Base-by-base conservation (phyloP, 345 rosid genomes). In the Gossypium ekmanianum region DNA sequence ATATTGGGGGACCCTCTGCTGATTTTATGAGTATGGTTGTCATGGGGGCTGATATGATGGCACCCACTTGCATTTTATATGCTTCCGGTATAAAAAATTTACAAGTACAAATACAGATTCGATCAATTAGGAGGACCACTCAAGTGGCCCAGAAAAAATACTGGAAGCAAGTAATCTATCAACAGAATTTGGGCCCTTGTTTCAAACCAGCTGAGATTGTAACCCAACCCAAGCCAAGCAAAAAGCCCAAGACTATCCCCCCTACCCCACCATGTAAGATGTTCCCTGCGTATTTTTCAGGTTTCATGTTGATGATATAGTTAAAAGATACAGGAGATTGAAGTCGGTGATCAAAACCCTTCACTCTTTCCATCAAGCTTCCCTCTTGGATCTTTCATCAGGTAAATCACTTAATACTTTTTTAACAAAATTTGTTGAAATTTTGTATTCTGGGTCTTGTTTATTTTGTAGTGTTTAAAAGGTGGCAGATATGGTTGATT, bases 251-350 rank as follows among this genome's bases (percentile, higher is more conserved):
- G 44, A 29, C 45, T 7, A 0, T 4, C 41, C 7, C 13, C 50
- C 68, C 8, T 7, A 17, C 68, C 68, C 50, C 68, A 41, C 26
- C 50, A n/a, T 64, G 50, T 9, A 41, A 64, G 68, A n/a, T 16
- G 68, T 41, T 64, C 68, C 50, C 41, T 41, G 68, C 68, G 50
- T 41, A 64, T n/a, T 64, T 41, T 41, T 64, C 24, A 41, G 48
- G 68, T 14, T 64, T 63, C 67, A 27, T 14, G 44, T 29, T 34
- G 50, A 41, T 63, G 48, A 63, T 63, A 39, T 63, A 34, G 67
- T 10, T 57, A 54, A 12, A 14, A 3, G 1, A 3, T 14, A 9
- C 41, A 34, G 14, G 48, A 63, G 24, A 39, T 17, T 63, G 47
- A 63, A 34, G 29, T 22, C 18, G 18, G 44, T 16, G 17, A 62